Evolutionary conservation across 2,329 filamentous ascomycete species (phyloP), one percentile per base, ranked within the genome.

Genomic region (Aspergillus udagawae): DNA sequence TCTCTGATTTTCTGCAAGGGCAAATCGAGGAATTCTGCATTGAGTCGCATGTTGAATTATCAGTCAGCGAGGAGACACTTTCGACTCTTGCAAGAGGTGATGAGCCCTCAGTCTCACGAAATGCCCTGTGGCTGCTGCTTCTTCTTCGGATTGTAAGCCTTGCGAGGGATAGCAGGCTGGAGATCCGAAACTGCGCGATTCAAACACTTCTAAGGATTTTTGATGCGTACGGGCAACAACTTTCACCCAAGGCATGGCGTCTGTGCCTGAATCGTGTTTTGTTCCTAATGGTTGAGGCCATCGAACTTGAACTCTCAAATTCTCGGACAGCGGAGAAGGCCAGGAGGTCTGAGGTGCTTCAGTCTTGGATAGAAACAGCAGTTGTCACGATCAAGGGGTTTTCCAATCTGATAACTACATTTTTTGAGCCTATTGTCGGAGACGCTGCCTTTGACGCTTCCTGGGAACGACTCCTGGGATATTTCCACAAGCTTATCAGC

Each of bases 161-260:
- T 21, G 71, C 71, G 14, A 72, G 70, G n/a, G 75, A 79, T 60
- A 66, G 60, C 54, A 72, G 77, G 51, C 49, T 63, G 47, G 76
- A 79, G 60, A 71, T 65, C 20, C 68, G 76, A 50, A 78, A 77
- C 81, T 85, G 85, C 59, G 91, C 92, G 1, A 90, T 97, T 23
- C 93, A 97, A 71, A 97, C 93, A 0, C 78, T 97, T 3, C 82
- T 97, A 55, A 85, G 92, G 49, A 96, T 97, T 21, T 92, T 97
- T 61, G 92, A 96, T 70, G 92, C 91, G 1, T 95, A 95, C 61
- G 91, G 91, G 10, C 89, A 92, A 63, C 87, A 89, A 53, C 80
- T 97, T 4, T 87, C 83, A 44, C 82, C 90, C 0, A 85, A 89
- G 67, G 87, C 90, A 0, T 97, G 92, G 92, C 87, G 88, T 50